phyloP scores from a whole-genome alignment of 2,329 filamentous ascomycete genomes.

The Aspergillus pseudonomiae region DNA sequence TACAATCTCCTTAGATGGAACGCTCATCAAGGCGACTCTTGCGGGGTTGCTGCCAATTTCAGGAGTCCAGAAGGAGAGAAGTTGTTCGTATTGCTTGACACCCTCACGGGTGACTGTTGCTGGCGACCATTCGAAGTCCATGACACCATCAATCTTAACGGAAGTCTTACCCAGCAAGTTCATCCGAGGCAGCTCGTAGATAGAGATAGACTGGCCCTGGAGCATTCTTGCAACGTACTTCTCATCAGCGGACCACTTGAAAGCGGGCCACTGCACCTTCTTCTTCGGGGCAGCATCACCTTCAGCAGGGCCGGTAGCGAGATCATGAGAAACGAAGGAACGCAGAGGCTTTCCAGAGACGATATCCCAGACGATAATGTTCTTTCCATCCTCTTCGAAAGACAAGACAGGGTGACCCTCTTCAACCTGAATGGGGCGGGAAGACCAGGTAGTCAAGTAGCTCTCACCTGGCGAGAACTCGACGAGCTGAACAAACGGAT shows the following conservation, averaged over 20 bases:
- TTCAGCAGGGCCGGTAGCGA: conserved; percentile 60
- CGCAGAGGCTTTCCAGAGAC: conserved; percentile 85
- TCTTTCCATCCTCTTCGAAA: conserved; percentile 95
- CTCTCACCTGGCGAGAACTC: conserved; percentile 94
- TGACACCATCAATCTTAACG: conserved; percentile 93
- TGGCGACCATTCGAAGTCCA: conserved; percentile 98
- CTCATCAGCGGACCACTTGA: conserved; percentile 99
- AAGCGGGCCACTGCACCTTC: conserved; percentile 96
- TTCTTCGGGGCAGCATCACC: conserved; percentile 73
- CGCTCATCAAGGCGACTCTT: conserved; percentile 93
- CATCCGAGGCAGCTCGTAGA: conserved; percentile 90
- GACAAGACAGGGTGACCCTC: conserved; percentile 81
- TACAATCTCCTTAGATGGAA: conserved; percentile 92
- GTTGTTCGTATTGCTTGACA: conserved; percentile 89
- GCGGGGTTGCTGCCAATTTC: conserved; percentile 98
- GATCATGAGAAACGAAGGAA: conserved; percentile 89
- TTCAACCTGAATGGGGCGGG: conserved; percentile 86
- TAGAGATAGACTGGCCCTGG: conserved; percentile 83
- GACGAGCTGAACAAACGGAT: conserved; percentile 92
- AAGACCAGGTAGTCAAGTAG: conserved; percentile 96
- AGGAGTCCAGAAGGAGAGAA: conserved; percentile 98
- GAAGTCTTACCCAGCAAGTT: conserved; percentile 85
- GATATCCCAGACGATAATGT: conserved; percentile 98
- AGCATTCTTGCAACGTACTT: conserved; percentile 94
- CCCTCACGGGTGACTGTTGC: conserved; percentile 79